Conservation (phyloP, 2,329 filamentous ascomycete species). For the Fusarium nodosum region DNA sequence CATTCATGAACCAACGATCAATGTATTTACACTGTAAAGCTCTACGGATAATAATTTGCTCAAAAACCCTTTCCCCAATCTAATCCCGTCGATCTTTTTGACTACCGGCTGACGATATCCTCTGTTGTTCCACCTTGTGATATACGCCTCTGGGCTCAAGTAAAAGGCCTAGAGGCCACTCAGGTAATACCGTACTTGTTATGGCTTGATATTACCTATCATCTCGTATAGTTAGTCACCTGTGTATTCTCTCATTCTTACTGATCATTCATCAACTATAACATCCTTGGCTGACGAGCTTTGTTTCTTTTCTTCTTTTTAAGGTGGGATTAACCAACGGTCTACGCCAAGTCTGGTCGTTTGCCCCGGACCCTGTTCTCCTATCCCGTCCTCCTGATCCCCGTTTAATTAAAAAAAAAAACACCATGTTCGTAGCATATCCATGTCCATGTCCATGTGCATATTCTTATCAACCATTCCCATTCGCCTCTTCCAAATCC, state of each 20-base stretch:
- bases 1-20: slow-evolving; percentile 18
- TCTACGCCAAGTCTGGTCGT: slow-evolving; percentile 4
- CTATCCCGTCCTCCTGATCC: slow-evolving; percentile 40
- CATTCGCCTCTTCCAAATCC: background rate
- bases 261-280: background rate
- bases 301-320: slow-evolving; percentile 11
- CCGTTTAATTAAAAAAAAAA: slow-evolving; percentile 38
- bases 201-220: slow-evolving; percentile 21
- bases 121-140: slow-evolving; percentile 35
- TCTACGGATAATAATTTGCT: slow-evolving; percentile 20
- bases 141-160: slow-evolving; percentile 2
- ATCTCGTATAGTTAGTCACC: slow-evolving; percentile 28
- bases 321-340: slow-evolving; percentile 10
- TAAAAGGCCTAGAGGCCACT: background rate
- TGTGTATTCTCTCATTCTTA: background rate
- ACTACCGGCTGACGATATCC: slow-evolving; percentile 15
- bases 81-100: background rate
- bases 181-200: slow-evolving; percentile 2
- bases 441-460: background rate
- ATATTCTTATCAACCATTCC: slow-evolving; percentile 14
- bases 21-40: slow-evolving; percentile 16
- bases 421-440: slow-evolving; percentile 18
- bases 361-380: slow-evolving; percentile 23
- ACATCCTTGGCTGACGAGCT: slow-evolving; percentile 8
- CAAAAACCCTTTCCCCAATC: background rate